These are phyloP conservation scores for Nicotiana attenuata DNA, from an alignment of 257 asterid genomes.

Conservation along the genomic window DNA sequence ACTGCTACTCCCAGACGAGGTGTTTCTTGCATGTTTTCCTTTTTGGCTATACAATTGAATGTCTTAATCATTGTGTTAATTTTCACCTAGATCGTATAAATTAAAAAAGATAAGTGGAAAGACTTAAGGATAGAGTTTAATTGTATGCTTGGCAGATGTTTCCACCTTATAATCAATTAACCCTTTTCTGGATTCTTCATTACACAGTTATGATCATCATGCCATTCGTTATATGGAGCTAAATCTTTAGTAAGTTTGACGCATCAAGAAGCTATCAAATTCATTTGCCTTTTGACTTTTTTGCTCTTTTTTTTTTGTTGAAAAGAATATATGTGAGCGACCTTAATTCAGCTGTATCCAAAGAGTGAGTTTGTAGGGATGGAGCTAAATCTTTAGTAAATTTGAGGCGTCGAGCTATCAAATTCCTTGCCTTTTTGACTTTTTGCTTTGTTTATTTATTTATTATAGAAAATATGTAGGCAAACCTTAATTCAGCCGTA, in stretches of 20 bases:
- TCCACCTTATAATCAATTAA: no score
- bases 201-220: no score
- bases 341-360: background rate
- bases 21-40: no score
- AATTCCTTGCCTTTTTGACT: background rate
- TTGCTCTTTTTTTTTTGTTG: no score
- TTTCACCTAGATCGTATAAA: no score
- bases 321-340: background rate
- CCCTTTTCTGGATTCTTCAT: no score
- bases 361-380: background rate
- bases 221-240: background rate
- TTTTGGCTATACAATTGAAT: no score
- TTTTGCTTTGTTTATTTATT: background rate
- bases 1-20: no score
- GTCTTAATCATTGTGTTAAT: no score
- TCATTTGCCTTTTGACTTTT: background rate
- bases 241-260: background rate
- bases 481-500: background rate
- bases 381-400: background rate
- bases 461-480: background rate
- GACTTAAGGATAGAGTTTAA: no score
- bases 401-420: background rate
- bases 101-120: no score
- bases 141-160: no score
- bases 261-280: background rate